Conservation (phyloP, 768 basidiomycete species). For the Pleurotus platypus region DNA sequence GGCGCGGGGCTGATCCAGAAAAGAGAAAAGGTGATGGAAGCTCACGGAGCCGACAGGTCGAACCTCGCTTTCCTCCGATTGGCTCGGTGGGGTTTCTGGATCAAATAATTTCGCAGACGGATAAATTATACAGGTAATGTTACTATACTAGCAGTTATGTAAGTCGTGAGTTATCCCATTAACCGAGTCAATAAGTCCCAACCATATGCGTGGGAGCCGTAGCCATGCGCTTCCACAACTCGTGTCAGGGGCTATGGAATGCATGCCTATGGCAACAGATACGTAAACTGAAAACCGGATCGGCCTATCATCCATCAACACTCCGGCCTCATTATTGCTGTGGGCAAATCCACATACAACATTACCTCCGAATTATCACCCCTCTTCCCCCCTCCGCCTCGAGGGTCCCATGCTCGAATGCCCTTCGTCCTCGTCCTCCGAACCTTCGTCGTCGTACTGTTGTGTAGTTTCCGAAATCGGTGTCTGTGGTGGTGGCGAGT, state of each 20-base stretch:
- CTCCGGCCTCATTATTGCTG: conserved; percentile 19
- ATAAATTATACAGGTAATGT: background rate
- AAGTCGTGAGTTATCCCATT: background rate
- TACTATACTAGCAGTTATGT: background rate
- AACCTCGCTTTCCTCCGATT: conserved; percentile 8
- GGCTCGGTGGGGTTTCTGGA: conserved; percentile 5
- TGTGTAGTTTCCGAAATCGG: conserved; percentile 26
- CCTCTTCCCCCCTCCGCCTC: conserved; percentile 9
- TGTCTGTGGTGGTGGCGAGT: conserved; percentile 14
- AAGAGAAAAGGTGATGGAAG: conserved; percentile 24
- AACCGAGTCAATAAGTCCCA: background rate
- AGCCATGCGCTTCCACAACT: conserved; percentile 46
- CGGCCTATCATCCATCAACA: conserved; percentile 32
- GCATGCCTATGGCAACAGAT: conserved; percentile 48
- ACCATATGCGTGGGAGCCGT: conserved; percentile 39
- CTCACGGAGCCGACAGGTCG: conserved; percentile 34
- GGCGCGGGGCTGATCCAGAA: conserved; percentile 56
- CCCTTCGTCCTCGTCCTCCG: conserved; percentile 26
- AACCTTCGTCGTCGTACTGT: conserved; percentile 26
- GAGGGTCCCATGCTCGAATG: conserved; percentile 20
- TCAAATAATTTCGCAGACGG: background rate
- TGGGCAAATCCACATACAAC: background rate
- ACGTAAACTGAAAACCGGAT: conserved; percentile 33
- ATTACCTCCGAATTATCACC: conserved; percentile 6
- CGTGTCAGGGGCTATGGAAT: conserved; percentile 39